Base-by-base conservation (phyloP, 495 filamentous ascomycete genomes). In the Aspergillus leporis region DNA sequence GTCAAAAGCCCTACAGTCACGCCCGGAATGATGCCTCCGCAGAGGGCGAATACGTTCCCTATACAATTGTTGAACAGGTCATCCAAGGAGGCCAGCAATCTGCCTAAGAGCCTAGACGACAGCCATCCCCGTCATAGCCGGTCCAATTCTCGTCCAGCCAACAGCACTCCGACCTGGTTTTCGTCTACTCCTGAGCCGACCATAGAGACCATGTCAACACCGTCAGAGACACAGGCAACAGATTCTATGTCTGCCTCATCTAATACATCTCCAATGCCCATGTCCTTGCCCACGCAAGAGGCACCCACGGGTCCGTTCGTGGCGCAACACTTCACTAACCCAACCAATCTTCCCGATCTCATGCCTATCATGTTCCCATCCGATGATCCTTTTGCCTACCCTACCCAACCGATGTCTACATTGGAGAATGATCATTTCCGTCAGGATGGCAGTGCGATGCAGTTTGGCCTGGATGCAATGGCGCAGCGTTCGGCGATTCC, bases 291-390 rank as follows among this genome's bases (percentile, higher is more conserved):
- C 6, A 28, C 54, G 41, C 55, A 56, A n/a, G 62, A 67, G 12
- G 10, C 51, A 10, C 49, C 68, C 7, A 60, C 70, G 13, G 64
- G 59, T 25, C 51, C 70, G 14, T 69, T 64, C 38, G 67, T 62
- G 61, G 50, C 70, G 4, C 74, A 74, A 40, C 70, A 67, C 43
- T 71, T 72, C 49, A 64, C 61, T 14, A 74, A 69, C 57, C 67
- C 68, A 0, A 61, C 62, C 64, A 75, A 68, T 23, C 70, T 95
- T 21, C 82, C 89, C 14, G 90, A 94, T 68, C 80, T 97, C 18
- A 88, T 87, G 70, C 84, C 88, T 12, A 88, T 96, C 73, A 97
- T 97, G 91, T 98, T 97, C 62, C 89, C 92, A 1, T 91, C 92
- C 0, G 82, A 85, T 23, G 92, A 98, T 67, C 91, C 93, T 0